These are phyloP conservation scores for Komagataella kurtzmanii DNA, from an alignment of 805 yeast species.

Conservation along the genomic window DNA sequence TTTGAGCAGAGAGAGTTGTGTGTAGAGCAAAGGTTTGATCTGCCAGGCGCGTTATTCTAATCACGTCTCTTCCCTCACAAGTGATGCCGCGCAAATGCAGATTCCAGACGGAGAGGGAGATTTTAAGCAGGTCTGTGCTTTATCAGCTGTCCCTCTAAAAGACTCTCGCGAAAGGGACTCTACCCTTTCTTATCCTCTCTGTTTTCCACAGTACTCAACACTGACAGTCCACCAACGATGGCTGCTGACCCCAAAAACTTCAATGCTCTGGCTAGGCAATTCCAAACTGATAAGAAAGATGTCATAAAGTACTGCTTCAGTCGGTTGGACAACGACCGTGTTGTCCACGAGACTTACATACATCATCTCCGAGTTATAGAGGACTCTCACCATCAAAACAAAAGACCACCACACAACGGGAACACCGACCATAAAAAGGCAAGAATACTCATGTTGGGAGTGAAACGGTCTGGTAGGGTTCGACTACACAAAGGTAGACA, in stretches of 20 bases:
- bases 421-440: slow-evolving; percentile 38
- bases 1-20: background rate
- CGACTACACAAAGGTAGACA: slow-evolving; percentile 78
- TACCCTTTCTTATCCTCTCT: too few relatives aligned
- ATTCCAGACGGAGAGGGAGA: background rate
- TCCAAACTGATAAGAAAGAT: slow-evolving; percentile 37
- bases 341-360: slow-evolving; percentile 43
- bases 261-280: slow-evolving; percentile 37
- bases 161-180: too few relatives aligned
- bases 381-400: slow-evolving; percentile 54
- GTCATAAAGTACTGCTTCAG: slow-evolving; percentile 37
- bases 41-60: background rate
- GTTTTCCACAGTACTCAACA: background rate
- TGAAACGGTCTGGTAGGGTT: slow-evolving; percentile 52
- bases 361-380: slow-evolving; percentile 70
- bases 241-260: background rate
- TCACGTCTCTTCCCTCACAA: background rate
- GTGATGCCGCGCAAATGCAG: background rate
- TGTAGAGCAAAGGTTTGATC: background rate
- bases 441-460: slow-evolving; percentile 48
- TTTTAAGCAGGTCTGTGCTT: too few relatives aligned
- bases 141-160: too few relatives aligned
- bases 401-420: slow-evolving; percentile 50
- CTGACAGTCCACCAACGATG: background rate
- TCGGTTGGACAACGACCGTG: slow-evolving; percentile 26